Evolutionary conservation across 179 eudicot species (phyloP), one percentile per base, ranked within the genome.

Genomic region (Corrigiola litoralis): DNA sequence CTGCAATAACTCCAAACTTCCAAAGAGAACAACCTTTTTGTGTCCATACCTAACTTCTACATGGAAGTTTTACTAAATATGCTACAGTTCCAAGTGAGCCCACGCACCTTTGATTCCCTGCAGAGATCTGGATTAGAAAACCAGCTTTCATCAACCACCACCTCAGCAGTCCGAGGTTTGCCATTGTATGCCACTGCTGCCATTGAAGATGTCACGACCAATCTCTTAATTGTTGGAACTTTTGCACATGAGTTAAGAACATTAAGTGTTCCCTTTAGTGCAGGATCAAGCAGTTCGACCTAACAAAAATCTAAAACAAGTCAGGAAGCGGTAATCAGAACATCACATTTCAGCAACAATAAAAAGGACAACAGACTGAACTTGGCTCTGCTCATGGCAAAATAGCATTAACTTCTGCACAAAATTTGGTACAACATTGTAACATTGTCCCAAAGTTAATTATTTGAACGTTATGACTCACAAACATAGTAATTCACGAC

Each of bases 231-330:
- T 8, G 88, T 73, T 45, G 80, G 70, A 65, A 72, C 65, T 74
- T 79, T 81, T n/a, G 82, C 80, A 64, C 83, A 81, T 6, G 85
- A 69, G 0, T 66, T 73, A 29, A 84, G 85, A 44, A 84, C 84
- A 65, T 84, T 81, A 6, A 84, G 81, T 44, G 88, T 84, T 50
- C 88, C 88, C 70, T 84, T 84, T 36, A 84, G 61, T 5, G 86
- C 88, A 66, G 88, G 88, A 67, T 81, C 88, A 57, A 84, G 56
- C 51, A 84, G 37, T 21, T 84, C 85, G 3, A 78, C 69, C 88
- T 79, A 67, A 61, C 65, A 65, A 32, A 9, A 9, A n/a, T 29
- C 23, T 32, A 21, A 12, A 0, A 47, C 24, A 40, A 4, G 16
- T 42, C n/a, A 54, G 10, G 63, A 17, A 12, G 16, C 18, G 6